Evolutionary conservation across 2,329 filamentous ascomycete genomes (phyloP), one percentile per base, ranked within the genome.

Genomic region (Hypocreales sp.): DNA sequence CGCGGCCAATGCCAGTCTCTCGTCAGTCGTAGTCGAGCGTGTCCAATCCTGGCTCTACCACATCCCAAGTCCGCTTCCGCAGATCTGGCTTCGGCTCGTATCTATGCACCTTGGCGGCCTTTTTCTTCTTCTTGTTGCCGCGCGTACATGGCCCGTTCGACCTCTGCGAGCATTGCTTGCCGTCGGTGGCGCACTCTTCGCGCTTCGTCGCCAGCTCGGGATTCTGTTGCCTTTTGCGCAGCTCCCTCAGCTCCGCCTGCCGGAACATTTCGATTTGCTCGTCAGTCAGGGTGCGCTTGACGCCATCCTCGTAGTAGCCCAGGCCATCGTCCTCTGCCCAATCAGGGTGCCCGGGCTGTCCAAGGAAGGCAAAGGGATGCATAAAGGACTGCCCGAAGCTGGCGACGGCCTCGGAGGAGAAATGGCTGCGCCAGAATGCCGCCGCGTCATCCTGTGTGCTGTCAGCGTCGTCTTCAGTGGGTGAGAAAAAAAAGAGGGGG

Each of bases 231-330:
- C 21, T 18, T 35, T 70, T 69, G 15, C 80, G 58, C 21, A 92
- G 57, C 9, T 69, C 55, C 44, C 90, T 75, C 14, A 92, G 67
- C 50, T 95, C 87, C 3, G 80, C 87, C 46, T 92, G 82, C 34
- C 86, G 68, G 48, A 94, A 94, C 34, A 93, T 87, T 28, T 72
- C 71, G 39, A 94, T 82, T 56, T 94, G 81, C 40, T 84, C 80
- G 44, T 94, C 81, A 8, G 86, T 94, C 41, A 95, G 61, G 12
- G 84, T 93, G 22, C 87, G 77, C 47, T 90, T 90, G 34, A 74
- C 71, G 4, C 87, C 86, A 44, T 95, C 86, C 1, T 68, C 53
- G 40, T 95, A 95, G 50, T 82, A 87, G 12, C 84, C 87, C 11
- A 94, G 59, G 1, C 57, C 71, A 43, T 81, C 78, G 21, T 75